Conservation (phyloP, 2,329 filamentous ascomycete species). For the Emmonsiellopsis sp. region DNA sequence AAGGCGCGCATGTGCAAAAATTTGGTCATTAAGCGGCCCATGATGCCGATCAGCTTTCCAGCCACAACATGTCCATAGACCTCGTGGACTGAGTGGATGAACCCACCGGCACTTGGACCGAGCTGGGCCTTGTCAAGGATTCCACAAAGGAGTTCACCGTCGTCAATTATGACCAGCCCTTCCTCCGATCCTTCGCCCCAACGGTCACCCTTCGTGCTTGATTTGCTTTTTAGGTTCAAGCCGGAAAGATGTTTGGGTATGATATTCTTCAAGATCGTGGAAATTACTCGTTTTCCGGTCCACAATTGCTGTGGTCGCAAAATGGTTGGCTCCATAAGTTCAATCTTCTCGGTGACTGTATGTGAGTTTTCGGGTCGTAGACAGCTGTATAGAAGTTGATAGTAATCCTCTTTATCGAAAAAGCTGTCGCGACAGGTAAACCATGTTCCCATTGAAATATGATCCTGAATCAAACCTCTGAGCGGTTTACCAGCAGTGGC, state of each 20-base stretch:
- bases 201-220: constrained; percentile 65
- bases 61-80: constrained; percentile 81
- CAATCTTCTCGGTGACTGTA: constrained; percentile 71
- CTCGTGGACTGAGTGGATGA: constrained; percentile 89
- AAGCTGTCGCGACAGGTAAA: constrained; percentile 88
- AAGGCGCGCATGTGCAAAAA: constrained; percentile 90
- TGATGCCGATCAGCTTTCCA: constrained; percentile 76
- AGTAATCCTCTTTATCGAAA: constrained; percentile 79
- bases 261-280: constrained; percentile 87
- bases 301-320: constrained; percentile 73
- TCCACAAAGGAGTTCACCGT: constrained; percentile 79
- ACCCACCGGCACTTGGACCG: constrained; percentile 73
- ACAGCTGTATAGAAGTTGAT: constrained; percentile 86
- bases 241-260: constrained; percentile 66
- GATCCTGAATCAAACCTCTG: constrained; percentile 94
- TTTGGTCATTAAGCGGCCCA: constrained; percentile 82
- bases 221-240: constrained; percentile 69
- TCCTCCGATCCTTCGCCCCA: constrained; percentile 71
- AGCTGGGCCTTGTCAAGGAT: constrained; percentile 96
- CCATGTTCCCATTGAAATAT: constrained; percentile 87
- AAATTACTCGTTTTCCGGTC: constrained; percentile 95
- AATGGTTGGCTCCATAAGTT: constrained; percentile 71
- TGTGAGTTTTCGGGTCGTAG: constrained; percentile 85
- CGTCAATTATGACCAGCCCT: constrained; percentile 68
- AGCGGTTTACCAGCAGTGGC: constrained; percentile 89